Percentiles rank a stretch among this genome's conserved stretches.
phyloP scores from a whole-genome alignment of 164 flowering plant genomes.

The Annona squamosa region DNA sequence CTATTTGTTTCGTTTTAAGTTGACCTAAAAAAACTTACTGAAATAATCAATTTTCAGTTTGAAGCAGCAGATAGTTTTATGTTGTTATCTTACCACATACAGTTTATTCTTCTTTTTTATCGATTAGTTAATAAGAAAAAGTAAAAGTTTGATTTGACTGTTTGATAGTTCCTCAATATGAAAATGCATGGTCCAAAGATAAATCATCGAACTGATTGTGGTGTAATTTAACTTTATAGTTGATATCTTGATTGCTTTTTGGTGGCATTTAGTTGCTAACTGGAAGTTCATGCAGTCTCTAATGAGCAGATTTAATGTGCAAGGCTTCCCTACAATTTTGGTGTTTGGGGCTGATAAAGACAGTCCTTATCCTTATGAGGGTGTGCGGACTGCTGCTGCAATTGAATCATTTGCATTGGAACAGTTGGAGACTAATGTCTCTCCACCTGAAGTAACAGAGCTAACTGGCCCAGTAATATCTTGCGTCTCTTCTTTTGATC shows the following conservation, averaged over 20 bases:
- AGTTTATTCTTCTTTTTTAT: no score
- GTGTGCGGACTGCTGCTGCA: constrained; percentile 78
- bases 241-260: background rate
- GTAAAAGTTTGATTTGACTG: no score
- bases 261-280: constrained; percentile 4
- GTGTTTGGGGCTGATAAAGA: constrained; percentile 89
- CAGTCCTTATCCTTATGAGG: constrained; percentile 74
- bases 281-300: constrained; percentile 53
- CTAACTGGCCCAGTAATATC: constrained; percentile 62
- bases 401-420: constrained; percentile 87
- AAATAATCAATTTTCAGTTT: no score
- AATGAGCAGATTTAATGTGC: constrained; percentile 88
- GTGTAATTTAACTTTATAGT: no score
- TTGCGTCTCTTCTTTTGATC: background rate
- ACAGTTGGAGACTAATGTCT: constrained; percentile 71
- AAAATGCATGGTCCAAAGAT: no score
- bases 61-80: no score
- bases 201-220: no score
- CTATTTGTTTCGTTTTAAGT: no score
- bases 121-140: no score
- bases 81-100: no score
- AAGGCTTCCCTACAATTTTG: constrained; percentile 94
- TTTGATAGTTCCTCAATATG: no score
- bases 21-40: no score
- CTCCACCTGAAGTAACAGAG: constrained; percentile 84